Evolutionary conservation across 1,284 basidiomycete genomes (phyloP).

Genomic region (Apiotrichum sp.): DNA sequence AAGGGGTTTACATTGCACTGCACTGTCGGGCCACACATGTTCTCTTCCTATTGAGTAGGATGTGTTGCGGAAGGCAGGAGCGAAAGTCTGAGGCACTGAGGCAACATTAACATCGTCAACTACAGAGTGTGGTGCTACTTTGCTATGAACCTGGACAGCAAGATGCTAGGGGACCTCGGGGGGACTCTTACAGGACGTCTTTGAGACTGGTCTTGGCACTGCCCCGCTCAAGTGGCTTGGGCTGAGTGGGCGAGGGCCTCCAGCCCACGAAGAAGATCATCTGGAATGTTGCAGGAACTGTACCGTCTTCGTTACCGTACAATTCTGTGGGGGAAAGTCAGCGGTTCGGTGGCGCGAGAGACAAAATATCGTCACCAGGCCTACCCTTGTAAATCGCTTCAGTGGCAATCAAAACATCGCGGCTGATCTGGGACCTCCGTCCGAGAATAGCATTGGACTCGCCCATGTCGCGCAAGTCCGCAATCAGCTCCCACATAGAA

Average conservation of each 20-base stretch:
- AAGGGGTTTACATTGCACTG: constrained; percentile 8
- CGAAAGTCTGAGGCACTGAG: too few species aligned
- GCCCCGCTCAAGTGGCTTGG: constrained; percentile 79
- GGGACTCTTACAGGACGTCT: constrained; percentile 58
- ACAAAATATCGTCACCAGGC: background rate
- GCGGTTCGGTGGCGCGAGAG: background rate
- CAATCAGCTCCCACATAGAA: constrained; percentile 90
- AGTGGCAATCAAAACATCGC: constrained; percentile 85
- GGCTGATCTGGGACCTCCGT: constrained; percentile 60
- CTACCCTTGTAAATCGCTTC: constrained; percentile 87
- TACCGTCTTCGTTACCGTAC: constrained; percentile 74
- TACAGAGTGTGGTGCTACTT: too few species aligned
- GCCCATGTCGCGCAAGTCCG: constrained; percentile 92
- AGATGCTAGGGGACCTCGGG: too few species aligned
- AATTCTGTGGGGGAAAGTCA: constrained; percentile 54
- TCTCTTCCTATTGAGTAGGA: background rate
- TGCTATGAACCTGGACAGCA: too few species aligned
- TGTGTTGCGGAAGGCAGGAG: background rate
- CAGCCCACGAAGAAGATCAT: constrained; percentile 99
- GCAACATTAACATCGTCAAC: too few species aligned
- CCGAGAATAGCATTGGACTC: constrained; percentile 88
- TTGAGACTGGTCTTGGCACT: constrained; percentile 72
- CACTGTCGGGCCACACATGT: background rate
- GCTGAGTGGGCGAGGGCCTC: constrained; percentile 82
- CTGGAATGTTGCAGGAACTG: constrained; percentile 90